Base-by-base conservation (phyloP, 345 rosid genomes). In the Bruguiera gymnorhiza region DNA sequence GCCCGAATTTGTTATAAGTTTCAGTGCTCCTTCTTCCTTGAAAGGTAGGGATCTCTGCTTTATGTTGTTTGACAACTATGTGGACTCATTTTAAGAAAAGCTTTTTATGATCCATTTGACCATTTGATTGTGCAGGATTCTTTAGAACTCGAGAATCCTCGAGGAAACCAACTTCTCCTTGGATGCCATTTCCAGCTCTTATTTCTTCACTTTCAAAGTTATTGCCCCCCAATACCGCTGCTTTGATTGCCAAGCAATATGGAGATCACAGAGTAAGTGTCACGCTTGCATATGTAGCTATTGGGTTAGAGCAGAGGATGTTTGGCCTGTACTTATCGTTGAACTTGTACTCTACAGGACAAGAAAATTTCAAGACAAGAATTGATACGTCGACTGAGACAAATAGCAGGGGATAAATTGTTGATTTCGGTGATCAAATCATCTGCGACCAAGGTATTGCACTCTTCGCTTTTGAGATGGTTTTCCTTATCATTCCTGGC, bases 131-230 rank as follows among this genome's bases (percentile, higher is more conserved):
- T 54, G 60, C 70, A 87, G 88, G 83, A 3, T 75, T 73, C 10
- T 24, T 68, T 30, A 64, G 60, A 64, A 62, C 21, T 62, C 76
- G 67, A 52, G 84, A 76, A 20, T 39, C 75, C 4, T 19, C 60
- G 63, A 80, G 78, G 71, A 75, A 34, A 52, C 83, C 86, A 58
- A 87, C 76, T 71, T 89, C 92, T 2, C 97, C 97, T 9, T 91
- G 95, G 93, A 84, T 94, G 85, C 84, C 90, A 6, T 87, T 91
- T 73, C 83, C 90, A 36, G 77, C 78, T 60, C 80, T 87, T 39
- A 83, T 95, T 57, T 70, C 87, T 16, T 82, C 83, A 36, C 83
- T 95, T 6, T 85, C 93, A 0, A 80, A 86, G 80, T 82, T 80
- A 65, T 67, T 95, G 70, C 73, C 89, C 53, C 77, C 85, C 18